Base-by-base conservation (phyloP, 768 basidiomycete genomes). In the Calvatia gigantea region DNA sequence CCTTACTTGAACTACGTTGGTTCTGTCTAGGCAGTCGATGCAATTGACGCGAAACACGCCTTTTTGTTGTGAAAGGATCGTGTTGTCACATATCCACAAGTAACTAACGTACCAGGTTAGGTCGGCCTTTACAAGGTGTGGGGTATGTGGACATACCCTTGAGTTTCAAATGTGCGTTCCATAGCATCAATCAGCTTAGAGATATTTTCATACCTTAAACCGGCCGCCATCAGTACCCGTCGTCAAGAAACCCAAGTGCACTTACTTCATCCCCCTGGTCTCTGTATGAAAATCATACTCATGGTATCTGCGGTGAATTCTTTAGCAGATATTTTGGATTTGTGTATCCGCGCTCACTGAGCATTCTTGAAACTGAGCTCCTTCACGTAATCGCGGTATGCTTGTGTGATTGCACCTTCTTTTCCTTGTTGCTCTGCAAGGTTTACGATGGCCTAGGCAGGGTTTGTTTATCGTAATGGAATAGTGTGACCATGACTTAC, bases 251-350 rank as follows among this genome's bases (percentile, higher is more conserved):
- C 6, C 29, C 25, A 49, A 8, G 37, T 43, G 46, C 50, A 70
- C 81, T 52, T 58, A 92, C 88, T 91, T 92, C 96, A 98, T 97
- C 19, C 96, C 95, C 65, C 83, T 87, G 9, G 94, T 96, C 69
- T 97, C 93, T 2, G 75, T 80, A 70, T 98, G 96, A 68, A 98
- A 98, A 68, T 98, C 96, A 64, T 94, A 98, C 64, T 85, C 87
- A 58, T 75, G 72, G 62, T 92, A 93, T 59, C 89, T 91, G 60
- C 15, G 19, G n/a, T 57, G 41, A 17, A 28, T 35, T 41, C 15
- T 58, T 55, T 44, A 52, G 28, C 54, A 29, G 39, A 49, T 12
- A 51, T 12, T 33, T 39, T 35, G 31, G 21, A 23, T 31, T 17
- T 21, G 29, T 37, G 27, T 42, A 23, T 32, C 39, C 6, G 49